Conservation (phyloP, 257 asterid genomes). For the Knoxia roxburghii region DNA sequence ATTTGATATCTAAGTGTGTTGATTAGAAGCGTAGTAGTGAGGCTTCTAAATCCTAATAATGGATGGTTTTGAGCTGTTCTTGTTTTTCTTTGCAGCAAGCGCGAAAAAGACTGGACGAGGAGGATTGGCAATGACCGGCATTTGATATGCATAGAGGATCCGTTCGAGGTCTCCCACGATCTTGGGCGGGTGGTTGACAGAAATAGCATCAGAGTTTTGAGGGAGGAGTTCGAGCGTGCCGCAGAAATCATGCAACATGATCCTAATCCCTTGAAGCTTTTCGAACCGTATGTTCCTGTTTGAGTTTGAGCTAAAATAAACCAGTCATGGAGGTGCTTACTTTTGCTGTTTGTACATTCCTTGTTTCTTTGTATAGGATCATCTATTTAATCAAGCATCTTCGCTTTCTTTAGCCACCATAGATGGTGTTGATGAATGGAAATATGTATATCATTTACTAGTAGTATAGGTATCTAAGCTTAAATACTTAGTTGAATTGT, state of each 20-base stretch:
- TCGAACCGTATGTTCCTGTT: conserved; percentile 65
- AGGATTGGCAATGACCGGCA: conserved; percentile 94
- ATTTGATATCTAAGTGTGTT: no score
- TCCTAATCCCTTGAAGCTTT: conserved; percentile 58
- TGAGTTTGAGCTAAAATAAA: conserved; percentile 30
- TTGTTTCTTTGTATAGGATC: not conserved
- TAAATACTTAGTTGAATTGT: no score
- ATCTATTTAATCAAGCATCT: no score
- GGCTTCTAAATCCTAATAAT: not conserved
- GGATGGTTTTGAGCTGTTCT: not conserved
- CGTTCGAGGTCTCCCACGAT: conserved; percentile 81
- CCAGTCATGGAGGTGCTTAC: not conserved
- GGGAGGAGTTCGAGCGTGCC: conserved; percentile 95
- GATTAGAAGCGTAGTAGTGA: no score
- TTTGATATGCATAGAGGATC: conserved; percentile 97
- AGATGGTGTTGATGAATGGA: no score
- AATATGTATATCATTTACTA: not conserved
- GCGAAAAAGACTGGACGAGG: conserved; percentile 84
- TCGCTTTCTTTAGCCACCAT: no score
- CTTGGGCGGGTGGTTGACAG: conserved; percentile 96
- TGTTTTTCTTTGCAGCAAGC: conserved; percentile 47
- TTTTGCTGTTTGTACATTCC: conserved; percentile 29
- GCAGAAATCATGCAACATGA: conserved; percentile 76
- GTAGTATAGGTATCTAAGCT: no score
- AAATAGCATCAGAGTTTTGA: conserved; percentile 69